Evolutionary conservation across 306 rosid species (phyloP), one percentile per base, ranked within the genome.

Genomic region (Cicer cuneatum): DNA sequence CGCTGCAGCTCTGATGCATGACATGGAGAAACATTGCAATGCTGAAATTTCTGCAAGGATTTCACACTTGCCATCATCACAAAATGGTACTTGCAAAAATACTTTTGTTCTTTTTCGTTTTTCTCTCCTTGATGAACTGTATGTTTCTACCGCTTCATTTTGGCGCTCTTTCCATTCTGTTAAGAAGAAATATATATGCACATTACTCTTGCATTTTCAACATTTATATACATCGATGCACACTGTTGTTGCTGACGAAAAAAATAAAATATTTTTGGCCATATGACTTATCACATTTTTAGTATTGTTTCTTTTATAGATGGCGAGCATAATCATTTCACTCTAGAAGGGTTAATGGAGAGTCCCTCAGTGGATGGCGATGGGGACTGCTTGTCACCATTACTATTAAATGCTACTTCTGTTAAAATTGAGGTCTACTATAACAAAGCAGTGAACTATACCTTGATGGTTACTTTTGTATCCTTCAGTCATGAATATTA

Each of bases 391-490:
- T 88, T 91, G 80, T 79, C 96, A 56, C 95, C 98, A 45, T 74
- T 94, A 66, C 71, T 82, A 59, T 69, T 94, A 71, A 94, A 91
- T 86, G 96, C 90, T 59, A 89, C 97, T 35, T 91, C 98, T 49
- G 88, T 88, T 80, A 91, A 90, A 64, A 82, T 94, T 66, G 98
- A 87, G 85, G 91, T 90, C 75, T 90, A 91, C 86, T 90, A 90
- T 75, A 94, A 90, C 85, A 94, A 94, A 78, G 97, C 98, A 66
- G 98, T 94, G 83, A 90, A 94, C 90, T 88, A 88, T 82, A 94
- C 98, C 66, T 87, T 94, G 90, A 83, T 94, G 98, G 98, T 94
- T 80, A 90, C 97, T 63, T 94, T 94, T 86, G 98, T 94, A 94
- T 94, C 98, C 97, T 91, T 79, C 78, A 70, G 19, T 67, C 51